Evolutionary conservation across 2,329 filamentous ascomycete species (phyloP).

Genomic region (Pestalotiopsis fici): DNA sequence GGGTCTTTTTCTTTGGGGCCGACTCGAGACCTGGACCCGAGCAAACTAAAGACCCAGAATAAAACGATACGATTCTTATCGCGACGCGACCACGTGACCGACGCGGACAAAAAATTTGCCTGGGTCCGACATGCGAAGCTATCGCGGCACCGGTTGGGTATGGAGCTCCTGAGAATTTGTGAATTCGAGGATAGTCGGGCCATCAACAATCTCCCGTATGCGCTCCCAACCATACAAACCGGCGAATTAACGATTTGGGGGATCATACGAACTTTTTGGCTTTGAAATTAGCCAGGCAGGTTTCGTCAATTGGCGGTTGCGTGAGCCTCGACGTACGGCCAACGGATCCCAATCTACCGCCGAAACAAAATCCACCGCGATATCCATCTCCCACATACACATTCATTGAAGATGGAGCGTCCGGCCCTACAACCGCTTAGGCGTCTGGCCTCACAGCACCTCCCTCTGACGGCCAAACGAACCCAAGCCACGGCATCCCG

Average conservation of each 20-base stretch:
- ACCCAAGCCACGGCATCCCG: constrained; percentile 53
- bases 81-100: constrained; percentile 3
- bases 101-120: not conserved
- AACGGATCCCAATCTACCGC: no score
- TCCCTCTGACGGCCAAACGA: constrained; percentile 34
- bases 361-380: no score
- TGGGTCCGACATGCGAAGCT: not conserved
- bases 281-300: not conserved
- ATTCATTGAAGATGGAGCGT: constrained; percentile 9
- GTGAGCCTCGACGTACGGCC: no score
- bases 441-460: not conserved
- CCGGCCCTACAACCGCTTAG: constrained; percentile 9
- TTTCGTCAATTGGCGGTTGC: not conserved
- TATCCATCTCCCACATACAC: no score
- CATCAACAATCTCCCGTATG: not conserved
- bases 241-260: not conserved
- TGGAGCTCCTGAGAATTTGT: not conserved
- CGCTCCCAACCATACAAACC: not conserved
- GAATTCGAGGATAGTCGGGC: not conserved
- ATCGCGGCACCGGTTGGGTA: not conserved
- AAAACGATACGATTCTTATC: not conserved
- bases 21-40: not conserved
- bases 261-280: not conserved
- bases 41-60: no score
- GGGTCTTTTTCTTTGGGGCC: not conserved